Conservation (phyloP, 2,329 filamentous ascomycete genomes). For the Aaosphaeria arxii region DNA sequence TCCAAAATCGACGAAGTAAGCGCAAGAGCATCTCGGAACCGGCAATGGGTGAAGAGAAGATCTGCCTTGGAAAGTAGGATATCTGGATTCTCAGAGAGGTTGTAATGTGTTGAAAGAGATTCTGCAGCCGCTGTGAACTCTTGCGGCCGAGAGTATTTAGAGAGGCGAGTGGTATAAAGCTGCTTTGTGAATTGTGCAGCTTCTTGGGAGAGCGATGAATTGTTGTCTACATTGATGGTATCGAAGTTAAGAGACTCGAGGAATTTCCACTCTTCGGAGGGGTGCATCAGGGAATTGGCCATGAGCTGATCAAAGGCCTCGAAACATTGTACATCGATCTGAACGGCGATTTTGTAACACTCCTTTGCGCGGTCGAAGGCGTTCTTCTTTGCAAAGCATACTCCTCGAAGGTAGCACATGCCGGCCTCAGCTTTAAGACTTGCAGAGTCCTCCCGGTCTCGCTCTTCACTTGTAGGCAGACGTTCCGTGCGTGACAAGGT, state of each 20-base stretch:
- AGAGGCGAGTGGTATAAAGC: slow-evolving; percentile 91
- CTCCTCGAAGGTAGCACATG: slow-evolving; percentile 92
- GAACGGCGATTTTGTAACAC: slow-evolving; percentile 95
- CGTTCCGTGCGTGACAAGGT: slow-evolving; percentile 48
- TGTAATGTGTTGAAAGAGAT: slow-evolving; percentile 90
- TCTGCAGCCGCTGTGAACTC: slow-evolving; percentile 84
- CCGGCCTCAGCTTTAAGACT: slow-evolving; percentile 87
- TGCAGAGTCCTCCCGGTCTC: slow-evolving; percentile 66
- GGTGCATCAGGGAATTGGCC: slow-evolving; percentile 88
- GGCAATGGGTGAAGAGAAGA: slow-evolving; percentile 89
- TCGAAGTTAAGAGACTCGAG: slow-evolving; percentile 89
- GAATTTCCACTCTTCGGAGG: slow-evolving; percentile 86
- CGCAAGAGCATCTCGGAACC: slow-evolving; percentile 80
- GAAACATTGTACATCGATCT: slow-evolving; percentile 96
- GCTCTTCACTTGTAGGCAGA: slow-evolving; percentile 58
- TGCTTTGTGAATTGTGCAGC: slow-evolving; percentile 92
- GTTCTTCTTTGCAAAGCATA: slow-evolving; percentile 96
- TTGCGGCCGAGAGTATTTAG: slow-evolving; percentile 86
- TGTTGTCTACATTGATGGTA: slow-evolving; percentile 65
- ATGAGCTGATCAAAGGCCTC: slow-evolving; percentile 98
- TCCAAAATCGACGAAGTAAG: slow-evolving; percentile 82
- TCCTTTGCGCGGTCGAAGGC: slow-evolving; percentile 96
- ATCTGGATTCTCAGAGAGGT: slow-evolving; percentile 80
- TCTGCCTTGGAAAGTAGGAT: slow-evolving; percentile 87
- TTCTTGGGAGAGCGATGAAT: slow-evolving; percentile 71